Percentiles rank a stretch among this genome's conserved stretches.
Conservation (phyloP, 2,329 filamentous ascomycete genomes). For the Trichothecium sympodiale region DNA sequence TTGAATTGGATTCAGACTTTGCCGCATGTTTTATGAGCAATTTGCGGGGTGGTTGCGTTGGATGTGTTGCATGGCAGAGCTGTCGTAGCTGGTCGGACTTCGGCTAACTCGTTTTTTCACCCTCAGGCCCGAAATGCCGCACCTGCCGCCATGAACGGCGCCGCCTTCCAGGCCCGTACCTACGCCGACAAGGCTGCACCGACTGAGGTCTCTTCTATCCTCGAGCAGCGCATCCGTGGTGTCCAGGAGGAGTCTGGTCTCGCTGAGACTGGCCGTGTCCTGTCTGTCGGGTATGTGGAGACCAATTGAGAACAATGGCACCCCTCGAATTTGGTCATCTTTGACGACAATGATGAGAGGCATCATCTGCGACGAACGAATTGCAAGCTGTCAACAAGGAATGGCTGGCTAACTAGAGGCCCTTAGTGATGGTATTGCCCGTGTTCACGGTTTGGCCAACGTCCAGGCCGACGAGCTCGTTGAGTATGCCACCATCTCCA, state of each 20-base stretch:
- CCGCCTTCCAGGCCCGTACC: slow-evolving; percentile 63
- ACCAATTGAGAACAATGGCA: slow-evolving; percentile 7
- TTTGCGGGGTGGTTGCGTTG: slow-evolving; percentile 22
- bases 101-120: slow-evolving; percentile 43
- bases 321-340: too few relatives aligned
- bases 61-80: slow-evolving; percentile 11
- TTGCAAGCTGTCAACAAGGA: too few relatives aligned
- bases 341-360: too few relatives aligned
- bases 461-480: slow-evolving; percentile 99
- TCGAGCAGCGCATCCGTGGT: slow-evolving; percentile 98
- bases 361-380: too few relatives aligned
- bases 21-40: slow-evolving; percentile 13
- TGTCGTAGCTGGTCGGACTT: slow-evolving; percentile 26
- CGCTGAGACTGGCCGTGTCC: slow-evolving; percentile 96
- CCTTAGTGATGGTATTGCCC: slow-evolving; percentile 96
- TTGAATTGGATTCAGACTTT: slow-evolving; percentile 13
- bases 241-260: slow-evolving; percentile 94
- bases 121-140: slow-evolving; percentile 74
- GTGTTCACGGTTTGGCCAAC: slow-evolving; percentile 99
- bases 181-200: slow-evolving; percentile 94
- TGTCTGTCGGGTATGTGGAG: slow-evolving; percentile 88
- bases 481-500: slow-evolving; percentile 58
- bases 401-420: slow-evolving; percentile 19
- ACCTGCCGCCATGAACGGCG: slow-evolving; percentile 64
- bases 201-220: slow-evolving; percentile 97